phyloP scores from a whole-genome alignment of 2,329 filamentous ascomycete genomes.

The Fusarium heterosporum region DNA sequence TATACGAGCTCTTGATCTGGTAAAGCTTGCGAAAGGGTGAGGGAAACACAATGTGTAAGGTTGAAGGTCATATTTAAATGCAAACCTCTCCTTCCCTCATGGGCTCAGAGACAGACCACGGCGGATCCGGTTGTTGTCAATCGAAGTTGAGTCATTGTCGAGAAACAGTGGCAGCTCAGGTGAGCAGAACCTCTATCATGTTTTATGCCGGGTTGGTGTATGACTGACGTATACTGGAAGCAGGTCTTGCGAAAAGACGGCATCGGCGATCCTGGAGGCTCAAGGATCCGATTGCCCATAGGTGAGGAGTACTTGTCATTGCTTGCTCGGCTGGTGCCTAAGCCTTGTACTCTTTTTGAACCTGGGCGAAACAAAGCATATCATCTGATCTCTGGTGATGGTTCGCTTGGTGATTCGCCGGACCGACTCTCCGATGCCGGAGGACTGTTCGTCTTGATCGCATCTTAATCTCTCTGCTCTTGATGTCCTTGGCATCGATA shows the following conservation, averaged over 20 bases:
- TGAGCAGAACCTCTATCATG: conserved; percentile 10
- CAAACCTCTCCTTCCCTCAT: conserved; percentile 7
- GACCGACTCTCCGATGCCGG: not conserved
- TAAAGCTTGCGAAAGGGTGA: conserved; percentile 26
- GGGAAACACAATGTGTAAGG: conserved; percentile 30
- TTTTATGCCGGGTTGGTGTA: conserved; percentile 26
- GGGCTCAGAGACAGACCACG: conserved; percentile 12
- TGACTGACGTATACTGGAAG: conserved; percentile 33
- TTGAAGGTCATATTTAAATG: conserved; percentile 41
- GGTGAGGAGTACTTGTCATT: conserved; percentile 13
- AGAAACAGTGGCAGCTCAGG: conserved; percentile 1
- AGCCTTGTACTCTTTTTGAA: conserved; percentile 11
- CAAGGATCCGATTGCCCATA: not conserved
- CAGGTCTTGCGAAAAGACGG: conserved; percentile 9
- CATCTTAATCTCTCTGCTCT: not conserved
- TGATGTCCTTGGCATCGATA: not conserved
- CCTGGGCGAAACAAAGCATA: not conserved
- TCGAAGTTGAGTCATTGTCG: conserved; percentile 2
- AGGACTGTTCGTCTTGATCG: not conserved
- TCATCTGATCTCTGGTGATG: not conserved
- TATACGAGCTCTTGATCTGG: not conserved
- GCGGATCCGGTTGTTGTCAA: conserved; percentile 8
- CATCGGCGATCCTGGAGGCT: not conserved
- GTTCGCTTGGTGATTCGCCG: not conserved
- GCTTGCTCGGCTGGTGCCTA: not conserved